These are phyloP conservation scores for Xylaria sp. DNA, from an alignment of 2,329 filamentous ascomycete genomes.

Conservation along the genomic window DNA sequence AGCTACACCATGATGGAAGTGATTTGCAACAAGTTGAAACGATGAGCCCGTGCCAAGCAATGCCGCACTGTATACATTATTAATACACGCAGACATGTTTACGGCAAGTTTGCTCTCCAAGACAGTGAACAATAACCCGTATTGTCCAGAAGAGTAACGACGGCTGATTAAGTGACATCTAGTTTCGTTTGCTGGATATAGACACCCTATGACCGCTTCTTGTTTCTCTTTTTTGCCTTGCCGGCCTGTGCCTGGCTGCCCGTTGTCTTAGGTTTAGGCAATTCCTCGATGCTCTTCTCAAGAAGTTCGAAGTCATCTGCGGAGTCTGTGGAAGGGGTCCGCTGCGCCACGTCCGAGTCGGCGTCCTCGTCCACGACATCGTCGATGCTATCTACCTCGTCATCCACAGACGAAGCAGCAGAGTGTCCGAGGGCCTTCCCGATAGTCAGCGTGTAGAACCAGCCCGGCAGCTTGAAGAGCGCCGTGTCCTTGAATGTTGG, in stretches of 20 bases:
- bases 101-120: background rate
- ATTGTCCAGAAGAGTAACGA: background rate
- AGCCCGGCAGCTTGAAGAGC: constrained; percentile 80
- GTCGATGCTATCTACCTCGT: constrained; percentile 53
- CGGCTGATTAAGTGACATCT: background rate
- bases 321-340: constrained; percentile 66
- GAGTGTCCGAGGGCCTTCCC: constrained; percentile 60
- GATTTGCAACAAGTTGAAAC: background rate
- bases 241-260: constrained; percentile 56
- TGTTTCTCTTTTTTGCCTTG: constrained; percentile 64
- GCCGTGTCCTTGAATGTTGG: constrained; percentile 86
- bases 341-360: constrained; percentile 57
- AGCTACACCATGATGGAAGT: background rate
- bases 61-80: background rate
- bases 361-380: constrained; percentile 56
- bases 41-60: background rate
- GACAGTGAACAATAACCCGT: background rate
- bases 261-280: constrained; percentile 62
- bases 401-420: constrained; percentile 41
- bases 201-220: constrained; percentile 57
- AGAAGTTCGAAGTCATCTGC: constrained; percentile 71
- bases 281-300: constrained; percentile 68
- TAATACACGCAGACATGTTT: background rate
- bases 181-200: background rate
- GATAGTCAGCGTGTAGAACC: constrained; percentile 69